Evolutionary conservation across 2,329 filamentous ascomycete species (phyloP).

Genomic region (Fusarium burgessii): DNA sequence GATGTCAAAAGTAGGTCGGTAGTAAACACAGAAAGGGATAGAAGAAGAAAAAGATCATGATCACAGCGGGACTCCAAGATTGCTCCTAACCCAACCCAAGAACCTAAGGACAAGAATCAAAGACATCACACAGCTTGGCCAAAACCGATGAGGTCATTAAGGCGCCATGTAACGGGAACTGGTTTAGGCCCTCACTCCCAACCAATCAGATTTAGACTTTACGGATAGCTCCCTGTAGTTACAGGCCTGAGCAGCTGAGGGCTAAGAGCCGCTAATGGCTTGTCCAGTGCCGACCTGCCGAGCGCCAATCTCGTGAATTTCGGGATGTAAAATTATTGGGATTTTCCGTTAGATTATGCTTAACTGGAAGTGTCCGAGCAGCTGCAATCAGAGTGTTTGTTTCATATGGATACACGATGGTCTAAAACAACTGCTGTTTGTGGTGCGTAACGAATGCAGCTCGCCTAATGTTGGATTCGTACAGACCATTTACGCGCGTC

Average conservation of each 20-base stretch:
- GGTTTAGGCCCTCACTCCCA: neutral
- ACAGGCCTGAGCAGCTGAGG: conserved; percentile 32
- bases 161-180: conserved; percentile 20
- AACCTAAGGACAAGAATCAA: conserved; percentile 17
- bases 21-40: neutral
- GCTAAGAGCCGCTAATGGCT: conserved; percentile 38
- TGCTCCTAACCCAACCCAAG: conserved; percentile 4
- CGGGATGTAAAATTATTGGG: neutral
- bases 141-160: conserved; percentile 35
- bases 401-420: neutral
- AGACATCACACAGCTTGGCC: conserved; percentile 39
- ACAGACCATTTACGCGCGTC: neutral
- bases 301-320: conserved; percentile 11
- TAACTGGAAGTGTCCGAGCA: neutral
- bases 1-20: neutral
- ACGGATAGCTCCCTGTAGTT: neutral
- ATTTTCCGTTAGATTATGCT: neutral
- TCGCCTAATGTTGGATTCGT: conserved; percentile 24
- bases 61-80: conserved; percentile 31
- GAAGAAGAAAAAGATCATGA: conserved; percentile 10
- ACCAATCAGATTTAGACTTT: neutral
- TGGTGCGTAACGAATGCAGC: conserved; percentile 21
- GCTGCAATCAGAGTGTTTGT: neutral
- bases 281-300: conserved; percentile 36
- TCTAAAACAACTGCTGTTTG: neutral